A percentile compares a stretch with the other conserved stretches of the same genome.
phyloP scores from a whole-genome alignment of 2,329 filamentous ascomycete species.

The Verticillium nubilum region DNA sequence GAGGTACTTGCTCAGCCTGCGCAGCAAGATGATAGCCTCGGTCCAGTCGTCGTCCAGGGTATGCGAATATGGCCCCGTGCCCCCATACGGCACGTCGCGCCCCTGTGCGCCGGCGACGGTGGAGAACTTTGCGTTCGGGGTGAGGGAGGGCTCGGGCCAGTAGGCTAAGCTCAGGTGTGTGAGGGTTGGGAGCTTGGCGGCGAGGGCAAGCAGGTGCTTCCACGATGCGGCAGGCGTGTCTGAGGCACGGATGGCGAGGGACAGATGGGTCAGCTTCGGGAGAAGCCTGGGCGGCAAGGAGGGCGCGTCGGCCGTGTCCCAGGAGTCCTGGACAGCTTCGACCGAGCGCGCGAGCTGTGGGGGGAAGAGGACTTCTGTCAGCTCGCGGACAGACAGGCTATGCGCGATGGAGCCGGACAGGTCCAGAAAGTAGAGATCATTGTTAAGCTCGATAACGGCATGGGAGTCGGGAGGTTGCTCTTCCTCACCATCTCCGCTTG shows the following conservation, averaged over 20 bases:
- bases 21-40: constrained; percentile 51
- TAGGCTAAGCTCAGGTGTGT: constrained; percentile 58
- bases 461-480: constrained; percentile 4
- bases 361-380: constrained; percentile 46
- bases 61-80: constrained; percentile 53
- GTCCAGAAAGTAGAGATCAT: constrained; percentile 47
- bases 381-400: constrained; percentile 45
- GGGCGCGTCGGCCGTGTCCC: constrained; percentile 37
- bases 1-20: constrained; percentile 45
- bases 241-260: constrained; percentile 42
- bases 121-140: constrained; percentile 44
- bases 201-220: constrained; percentile 52
- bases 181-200: constrained; percentile 44
- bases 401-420: constrained; percentile 46
- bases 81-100: constrained; percentile 39
- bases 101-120: constrained; percentile 40
- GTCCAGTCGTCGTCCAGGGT: constrained; percentile 53
- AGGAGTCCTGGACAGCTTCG: constrained; percentile 41
- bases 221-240: constrained; percentile 36
- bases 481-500: constrained; percentile 19
- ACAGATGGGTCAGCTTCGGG: constrained; percentile 56
- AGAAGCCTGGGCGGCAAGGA: constrained; percentile 30
- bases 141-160: constrained; percentile 57
- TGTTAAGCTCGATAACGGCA: constrained; percentile 27
- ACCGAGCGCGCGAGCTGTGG: constrained; percentile 11